Percentiles rank a stretch among this genome's conserved stretches.
Conservation (phyloP, 2,329 filamentous ascomycete genomes). For the Colletotrichum kahawae region DNA sequence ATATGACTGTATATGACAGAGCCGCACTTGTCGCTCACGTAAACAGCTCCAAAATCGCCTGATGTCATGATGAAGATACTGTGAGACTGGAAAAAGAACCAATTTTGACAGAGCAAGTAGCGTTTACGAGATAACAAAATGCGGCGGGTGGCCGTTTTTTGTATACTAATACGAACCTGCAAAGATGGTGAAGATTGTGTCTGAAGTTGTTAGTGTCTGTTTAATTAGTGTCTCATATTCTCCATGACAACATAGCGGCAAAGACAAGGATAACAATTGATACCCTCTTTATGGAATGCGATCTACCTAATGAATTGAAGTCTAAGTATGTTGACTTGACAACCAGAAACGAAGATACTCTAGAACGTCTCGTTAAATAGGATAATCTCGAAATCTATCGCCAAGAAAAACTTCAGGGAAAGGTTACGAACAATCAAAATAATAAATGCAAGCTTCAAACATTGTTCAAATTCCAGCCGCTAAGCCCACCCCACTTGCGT, state of each 20-base stretch:
- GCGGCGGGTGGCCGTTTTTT: neutral
- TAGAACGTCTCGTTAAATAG: neutral
- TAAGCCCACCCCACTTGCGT: neutral
- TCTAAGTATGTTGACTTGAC: neutral
- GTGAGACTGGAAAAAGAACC: neutral
- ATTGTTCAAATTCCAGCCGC: neutral
- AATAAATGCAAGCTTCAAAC: neutral
- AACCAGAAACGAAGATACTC: neutral
- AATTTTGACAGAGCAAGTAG: neutral
- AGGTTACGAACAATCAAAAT: neutral
- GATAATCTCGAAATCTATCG: neutral
- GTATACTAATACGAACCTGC: neutral
- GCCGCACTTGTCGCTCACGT: neutral
- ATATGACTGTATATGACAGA: neutral
- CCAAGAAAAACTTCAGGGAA: neutral
- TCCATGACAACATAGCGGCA: neutral
- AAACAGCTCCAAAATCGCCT: neutral
- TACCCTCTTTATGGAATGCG: neutral
- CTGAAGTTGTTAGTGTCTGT: neutral
- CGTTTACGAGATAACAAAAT: neutral
- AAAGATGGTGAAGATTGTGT: neutral
- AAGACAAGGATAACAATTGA: neutral
- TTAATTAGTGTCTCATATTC: neutral
- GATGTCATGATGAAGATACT: neutral
- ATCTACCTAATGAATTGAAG: neutral